Conservation (phyloP, 345 rosid genomes). For the Abelmoschus esculentus region DNA sequence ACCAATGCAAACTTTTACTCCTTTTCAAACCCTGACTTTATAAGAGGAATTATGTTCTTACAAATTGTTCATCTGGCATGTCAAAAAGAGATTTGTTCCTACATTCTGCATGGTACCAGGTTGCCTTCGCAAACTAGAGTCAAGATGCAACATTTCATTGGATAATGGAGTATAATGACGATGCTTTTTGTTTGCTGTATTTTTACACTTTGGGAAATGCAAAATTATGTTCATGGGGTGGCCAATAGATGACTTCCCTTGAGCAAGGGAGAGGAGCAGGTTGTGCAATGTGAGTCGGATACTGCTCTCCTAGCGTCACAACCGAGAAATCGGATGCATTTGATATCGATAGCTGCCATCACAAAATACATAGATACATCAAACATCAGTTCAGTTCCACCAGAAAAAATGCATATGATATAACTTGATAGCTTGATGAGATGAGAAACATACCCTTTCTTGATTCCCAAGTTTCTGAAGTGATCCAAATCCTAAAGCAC, state of each 20-base stretch:
- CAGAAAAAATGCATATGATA: not conserved
- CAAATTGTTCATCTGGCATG: not conserved
- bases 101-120: not conserved
- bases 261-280: constrained; percentile 74
- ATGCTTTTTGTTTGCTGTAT: not conserved
- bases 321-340: constrained; percentile 63
- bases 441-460: constrained; percentile 31
- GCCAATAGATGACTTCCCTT: constrained; percentile 65
- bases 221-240: constrained; percentile 41
- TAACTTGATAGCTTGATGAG: not conserved
- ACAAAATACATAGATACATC: not conserved
- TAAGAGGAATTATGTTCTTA: not conserved
- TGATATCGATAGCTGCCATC: constrained; percentile 32
- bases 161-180: not conserved
- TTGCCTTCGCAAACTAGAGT: not conserved
- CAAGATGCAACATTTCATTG: constrained; percentile 10
- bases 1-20: no score
- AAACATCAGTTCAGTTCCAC: not conserved
- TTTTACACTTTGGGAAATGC: constrained; percentile 17
- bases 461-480: constrained; percentile 32
- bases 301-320: constrained; percentile 73
- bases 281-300: constrained; percentile 73
- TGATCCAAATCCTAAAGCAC: constrained; percentile 21
- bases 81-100: not conserved
- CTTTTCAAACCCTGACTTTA: no score